Base-by-base conservation (phyloP, 441 rosid species). In the Biscutella laevigata region DNA sequence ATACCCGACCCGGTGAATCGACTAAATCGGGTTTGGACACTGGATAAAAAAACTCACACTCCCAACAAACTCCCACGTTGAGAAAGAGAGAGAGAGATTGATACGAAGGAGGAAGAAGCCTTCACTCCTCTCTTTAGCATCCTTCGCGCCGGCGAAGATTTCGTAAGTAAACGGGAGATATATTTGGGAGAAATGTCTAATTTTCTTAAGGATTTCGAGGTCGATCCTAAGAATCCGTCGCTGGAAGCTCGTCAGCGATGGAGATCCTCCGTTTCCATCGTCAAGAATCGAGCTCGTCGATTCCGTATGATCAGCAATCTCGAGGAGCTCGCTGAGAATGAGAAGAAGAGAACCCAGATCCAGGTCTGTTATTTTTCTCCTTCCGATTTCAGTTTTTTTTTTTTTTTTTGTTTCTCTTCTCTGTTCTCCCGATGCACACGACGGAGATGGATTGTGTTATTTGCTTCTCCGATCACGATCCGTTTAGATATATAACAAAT, bases 301-400 rank as follows among this genome's bases (percentile, higher is more conserved):
- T 92, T 92, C 66, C 96, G 98, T 33, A 67, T 57, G 74, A 77
- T 82, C 30, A 82, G 86, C 12, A 80, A 92, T 74, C 95, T 88
- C 49, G 84, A 25, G 13, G 73, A 82, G 45, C 79, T 84, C 29
- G 59, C 83, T 30, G 89, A 74, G 66, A 82, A 75, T 16, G 80
- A 80, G 26, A 68, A 68, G 74, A 74, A 77, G 57, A 77, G 71
- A 55, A 74, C 49, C 52, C 41, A 62, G 60, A 80, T 88, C 68
- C 94, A 92, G 98, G 97, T 71, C 40, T 22, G 10, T 39, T 22
- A 2, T 11, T 25, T 8, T 1, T 33, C 14, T 35, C 36, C 19
- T 11, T 19, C 5, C 26, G 4, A 12, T 37, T 45, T 54, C 41
- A 3, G 14, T 4, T 7, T 40, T 28, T 28, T n/a, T n/a, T n/a